Percentiles rank a stretch among this genome's conserved stretches.
Evolutionary conservation across 2,329 filamentous ascomycete species (phyloP).

Genomic region (Clonostachys rhizophaga): DNA sequence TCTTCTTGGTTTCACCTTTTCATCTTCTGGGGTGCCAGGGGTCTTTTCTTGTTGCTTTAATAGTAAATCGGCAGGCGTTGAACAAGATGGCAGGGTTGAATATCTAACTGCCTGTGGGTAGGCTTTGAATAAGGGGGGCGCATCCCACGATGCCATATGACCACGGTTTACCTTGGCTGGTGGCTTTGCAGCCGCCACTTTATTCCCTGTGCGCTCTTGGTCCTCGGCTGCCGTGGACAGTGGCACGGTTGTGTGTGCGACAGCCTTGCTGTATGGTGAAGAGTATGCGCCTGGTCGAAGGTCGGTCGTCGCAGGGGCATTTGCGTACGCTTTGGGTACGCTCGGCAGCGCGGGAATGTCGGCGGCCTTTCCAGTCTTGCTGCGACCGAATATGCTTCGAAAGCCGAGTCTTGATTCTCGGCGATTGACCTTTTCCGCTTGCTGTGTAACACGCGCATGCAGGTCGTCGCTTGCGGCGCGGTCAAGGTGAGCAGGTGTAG

Average conservation of each 20-base stretch:
- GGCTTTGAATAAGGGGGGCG: slow-evolving; percentile 79
- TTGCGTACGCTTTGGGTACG: slow-evolving; percentile 11
- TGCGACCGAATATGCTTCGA: slow-evolving; percentile 42
- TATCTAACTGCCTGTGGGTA: slow-evolving; percentile 81
- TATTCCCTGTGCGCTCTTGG: not conserved
- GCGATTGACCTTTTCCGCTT: slow-evolving; percentile 25
- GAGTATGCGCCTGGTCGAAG: not conserved
- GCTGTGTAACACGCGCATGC: not conserved
- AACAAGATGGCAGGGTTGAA: slow-evolving; percentile 63
- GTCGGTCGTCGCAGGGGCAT: not conserved
- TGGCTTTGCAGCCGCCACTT: not conserved
- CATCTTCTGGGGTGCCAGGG: slow-evolving; percentile 7
- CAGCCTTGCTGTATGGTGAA: slow-evolving; percentile 1
- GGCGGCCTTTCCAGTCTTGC: slow-evolving; percentile 27
- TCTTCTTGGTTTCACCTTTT: slow-evolving; percentile 33
- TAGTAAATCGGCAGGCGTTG: slow-evolving; percentile 64
- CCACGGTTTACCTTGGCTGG: not conserved
- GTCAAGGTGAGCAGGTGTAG: no score
- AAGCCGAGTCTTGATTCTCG: slow-evolving; percentile 41
- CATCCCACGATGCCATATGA: slow-evolving; percentile 49
- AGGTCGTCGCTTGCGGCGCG: no score
- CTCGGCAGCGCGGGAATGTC: slow-evolving; percentile 21
- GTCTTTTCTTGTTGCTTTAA: slow-evolving; percentile 55
- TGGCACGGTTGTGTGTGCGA: slow-evolving; percentile 11
- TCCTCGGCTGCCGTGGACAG: slow-evolving; percentile 8